Evolutionary conservation across 1,284 basidiomycete species (phyloP).

Genomic region (Pseudozyma sp.): DNA sequence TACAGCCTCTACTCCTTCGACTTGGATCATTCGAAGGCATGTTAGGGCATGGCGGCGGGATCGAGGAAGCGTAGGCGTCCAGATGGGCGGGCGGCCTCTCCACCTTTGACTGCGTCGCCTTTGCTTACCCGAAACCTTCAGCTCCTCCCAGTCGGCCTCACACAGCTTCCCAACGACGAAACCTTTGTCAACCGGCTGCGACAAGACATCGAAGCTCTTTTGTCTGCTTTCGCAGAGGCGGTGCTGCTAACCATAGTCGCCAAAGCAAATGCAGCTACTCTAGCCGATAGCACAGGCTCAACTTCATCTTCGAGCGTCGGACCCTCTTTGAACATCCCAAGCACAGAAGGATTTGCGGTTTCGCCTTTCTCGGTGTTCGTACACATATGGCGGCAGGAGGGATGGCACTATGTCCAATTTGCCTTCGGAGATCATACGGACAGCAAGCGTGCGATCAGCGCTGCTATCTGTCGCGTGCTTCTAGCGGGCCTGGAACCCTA

Average conservation of each 20-base stretch:
- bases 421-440: constrained; percentile 41
- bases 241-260: constrained; percentile 7
- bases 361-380: constrained; percentile 38
- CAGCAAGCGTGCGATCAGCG: constrained; percentile 25
- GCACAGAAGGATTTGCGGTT: not conserved
- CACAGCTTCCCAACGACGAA: constrained; percentile 35
- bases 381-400: constrained; percentile 22
- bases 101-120: constrained; percentile 34
- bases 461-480: constrained; percentile 36
- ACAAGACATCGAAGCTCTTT: constrained; percentile 28
- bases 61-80: constrained; percentile 45
- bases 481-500: constrained; percentile 20
- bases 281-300: not conserved
- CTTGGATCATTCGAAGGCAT: not conserved
- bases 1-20: not conserved
- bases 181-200: constrained; percentile 25
- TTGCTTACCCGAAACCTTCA: constrained; percentile 36
- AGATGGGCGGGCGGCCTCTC: constrained; percentile 31
- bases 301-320: not conserved
- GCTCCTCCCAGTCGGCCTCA: constrained; percentile 39
- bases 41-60: constrained; percentile 18
- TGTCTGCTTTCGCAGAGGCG: constrained; percentile 27
- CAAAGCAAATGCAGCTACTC: no score
- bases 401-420: constrained; percentile 46
- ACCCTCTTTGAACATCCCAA: not conserved